Evolutionary conservation across 768 basidiomycete genomes (phyloP), one percentile per base, ranked within the genome.

Genomic region (Russula virescens): DNA sequence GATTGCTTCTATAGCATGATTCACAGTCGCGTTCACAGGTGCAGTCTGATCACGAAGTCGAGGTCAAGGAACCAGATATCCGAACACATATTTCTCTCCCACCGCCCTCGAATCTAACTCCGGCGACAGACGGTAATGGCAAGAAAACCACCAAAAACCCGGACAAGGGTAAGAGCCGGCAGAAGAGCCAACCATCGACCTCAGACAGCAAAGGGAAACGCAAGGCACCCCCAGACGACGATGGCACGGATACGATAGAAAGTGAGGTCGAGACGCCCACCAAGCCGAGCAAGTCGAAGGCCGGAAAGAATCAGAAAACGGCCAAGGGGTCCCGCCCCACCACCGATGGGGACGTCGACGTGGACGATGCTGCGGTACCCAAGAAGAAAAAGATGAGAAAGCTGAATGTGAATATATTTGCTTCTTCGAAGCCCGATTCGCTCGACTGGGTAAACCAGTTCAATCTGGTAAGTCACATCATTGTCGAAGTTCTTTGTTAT

Each of bases 171-270:
- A 69, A 69, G 38, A 46, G 34, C 7, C 19, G 35, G 6, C 45
- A 60, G 40, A 57, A 46, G 46, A 56, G 50, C 34, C 63, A 55
- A 42, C 42, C 62, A 9, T 14, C 54, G 13, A 38, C 45, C 43
- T 23, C 52, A 43, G 61, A 49, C 43, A 54, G 45, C 21, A 77
- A 75, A 65, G 76, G 75, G 0, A 83, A 81, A 65, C 74, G 75
- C 51, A 80, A 76, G 60, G 74, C 69, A 13, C 65, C 60, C 6
- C 34, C 25, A 43, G 70, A 66, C 1, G 65, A 68, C 8, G 71
- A 75, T n/a, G 61, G 62, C 53, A 68, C 61, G 3, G 58, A 50
- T 10, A 61, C 62, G 26, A 43, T 61, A 48, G 59, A 40, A 40
- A 60, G 31, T 38, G 21, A 60, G n/a, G n/a, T n/a, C n/a, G n/a